These are phyloP conservation scores for Aspergillus hancockii DNA, from an alignment of 495 filamentous ascomycete species.

Conservation along the genomic window DNA sequence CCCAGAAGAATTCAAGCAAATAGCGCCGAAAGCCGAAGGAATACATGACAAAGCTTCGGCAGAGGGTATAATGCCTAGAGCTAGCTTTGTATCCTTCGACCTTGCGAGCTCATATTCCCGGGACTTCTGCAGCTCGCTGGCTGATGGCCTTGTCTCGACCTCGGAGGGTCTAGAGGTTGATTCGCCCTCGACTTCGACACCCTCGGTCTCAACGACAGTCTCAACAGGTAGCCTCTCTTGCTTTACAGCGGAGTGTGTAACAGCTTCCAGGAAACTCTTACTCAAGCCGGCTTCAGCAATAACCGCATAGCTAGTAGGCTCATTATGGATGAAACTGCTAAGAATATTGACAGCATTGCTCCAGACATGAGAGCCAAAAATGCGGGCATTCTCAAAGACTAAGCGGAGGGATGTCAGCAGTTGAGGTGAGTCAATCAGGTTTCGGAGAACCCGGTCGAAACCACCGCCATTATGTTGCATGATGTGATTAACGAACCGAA, in stretches of 20 bases:
- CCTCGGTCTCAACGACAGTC: slow-evolving; percentile 29
- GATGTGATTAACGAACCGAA: slow-evolving; percentile 95
- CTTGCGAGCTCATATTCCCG: slow-evolving; percentile 39
- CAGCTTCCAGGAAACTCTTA: slow-evolving; percentile 74
- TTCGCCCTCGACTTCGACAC: slow-evolving; percentile 29
- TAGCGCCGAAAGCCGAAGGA: slow-evolving; percentile 85
- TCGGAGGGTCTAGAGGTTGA: slow-evolving; percentile 20
- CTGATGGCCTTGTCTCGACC: slow-evolving; percentile 16
- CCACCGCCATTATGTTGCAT: slow-evolving; percentile 84
- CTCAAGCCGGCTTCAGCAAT: slow-evolving; percentile 93
- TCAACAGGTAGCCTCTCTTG: slow-evolving; percentile 35
- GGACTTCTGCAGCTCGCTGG: slow-evolving; percentile 23
- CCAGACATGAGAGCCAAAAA: slow-evolving; percentile 93
- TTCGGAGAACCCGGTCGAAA: slow-evolving; percentile 84
- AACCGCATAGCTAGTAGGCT: slow-evolving; percentile 94
- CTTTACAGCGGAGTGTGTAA: slow-evolving; percentile 58
- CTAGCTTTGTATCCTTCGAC: slow-evolving; percentile 47
- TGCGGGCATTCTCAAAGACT: slow-evolving; percentile 74
- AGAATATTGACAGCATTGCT: slow-evolving; percentile 86
- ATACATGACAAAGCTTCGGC: slow-evolving; percentile 83
- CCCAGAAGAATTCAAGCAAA: slow-evolving; percentile 87
- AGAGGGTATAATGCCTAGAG: slow-evolving; percentile 77
- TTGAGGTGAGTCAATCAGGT: slow-evolving; percentile 89
- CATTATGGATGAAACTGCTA: slow-evolving; percentile 97
- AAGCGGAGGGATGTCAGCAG: slow-evolving; percentile 74